phyloP scores from a whole-genome alignment of 2,329 filamentous ascomycete genomes.

The Alternaria brassicae region DNA sequence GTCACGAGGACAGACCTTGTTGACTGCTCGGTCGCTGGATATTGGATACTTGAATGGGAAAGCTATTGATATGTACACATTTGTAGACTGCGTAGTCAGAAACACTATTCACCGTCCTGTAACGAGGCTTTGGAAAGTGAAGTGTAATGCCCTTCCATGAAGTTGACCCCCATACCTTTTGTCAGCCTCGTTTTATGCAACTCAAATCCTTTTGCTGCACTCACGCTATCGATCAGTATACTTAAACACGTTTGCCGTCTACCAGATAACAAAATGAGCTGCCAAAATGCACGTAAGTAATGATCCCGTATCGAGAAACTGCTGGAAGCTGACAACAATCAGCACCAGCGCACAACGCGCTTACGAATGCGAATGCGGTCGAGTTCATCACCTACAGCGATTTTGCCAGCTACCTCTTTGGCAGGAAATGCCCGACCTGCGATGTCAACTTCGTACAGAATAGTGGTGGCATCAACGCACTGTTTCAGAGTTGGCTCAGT shows the following conservation, averaged over 20 bases:
- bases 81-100: neutral
- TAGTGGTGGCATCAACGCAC: neutral
- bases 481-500: constrained; percentile 22
- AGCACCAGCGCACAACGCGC: neutral
- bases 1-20: neutral
- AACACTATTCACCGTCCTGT: neutral
- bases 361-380: neutral
- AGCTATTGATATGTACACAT: neutral
- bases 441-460: neutral
- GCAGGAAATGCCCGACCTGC: constrained; percentile 3
- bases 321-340: neutral
- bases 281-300: neutral
- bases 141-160: neutral
- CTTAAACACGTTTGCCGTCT: neutral
- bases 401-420: constrained; percentile 5
- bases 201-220: neutral
- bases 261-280: neutral
- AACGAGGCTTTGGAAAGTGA: fast-evolving
- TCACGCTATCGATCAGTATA: too few relatives aligned
- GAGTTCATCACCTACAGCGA: constrained; percentile 3
- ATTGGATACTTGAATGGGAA: neutral
- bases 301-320: neutral
- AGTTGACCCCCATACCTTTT: neutral
- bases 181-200: neutral
- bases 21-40: neutral